Evolutionary conservation across 257 asterid species (phyloP).

Genomic region (Rubia yunnanensis): DNA sequence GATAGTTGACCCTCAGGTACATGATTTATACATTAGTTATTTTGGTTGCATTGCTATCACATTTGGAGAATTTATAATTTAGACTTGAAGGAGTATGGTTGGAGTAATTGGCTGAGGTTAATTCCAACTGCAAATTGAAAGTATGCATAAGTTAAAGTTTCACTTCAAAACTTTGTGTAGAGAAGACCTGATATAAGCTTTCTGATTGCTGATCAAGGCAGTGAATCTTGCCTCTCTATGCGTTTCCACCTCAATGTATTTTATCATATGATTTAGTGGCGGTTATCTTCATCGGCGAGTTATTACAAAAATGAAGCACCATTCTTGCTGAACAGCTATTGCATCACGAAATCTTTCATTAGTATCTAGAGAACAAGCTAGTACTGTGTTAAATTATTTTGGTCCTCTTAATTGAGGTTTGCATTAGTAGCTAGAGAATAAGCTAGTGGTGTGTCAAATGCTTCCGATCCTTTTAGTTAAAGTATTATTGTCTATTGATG

Average conservation of each 20-base stretch:
- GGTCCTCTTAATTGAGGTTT: not conserved
- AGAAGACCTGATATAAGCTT: not conserved
- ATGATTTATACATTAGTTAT: conserved; percentile 8
- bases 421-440: not conserved
- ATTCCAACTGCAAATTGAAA: not conserved
- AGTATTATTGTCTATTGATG: not conserved
- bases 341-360: not conserved
- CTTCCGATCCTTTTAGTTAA: not conserved
- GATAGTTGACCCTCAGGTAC: conserved; percentile 97
- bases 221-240: not conserved
- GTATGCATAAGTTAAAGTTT: not conserved
- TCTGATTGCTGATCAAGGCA: not conserved
- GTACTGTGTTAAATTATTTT: not conserved
- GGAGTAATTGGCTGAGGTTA: not conserved
- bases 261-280: not conserved
- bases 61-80: not conserved
- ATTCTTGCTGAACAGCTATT: not conserved
- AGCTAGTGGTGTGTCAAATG: not conserved
- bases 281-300: not conserved
- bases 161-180: not conserved
- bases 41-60: not conserved
- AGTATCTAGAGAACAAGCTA: not conserved
- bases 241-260: not conserved
- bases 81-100: not conserved
- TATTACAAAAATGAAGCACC: not conserved